Percentiles rank a stretch among this genome's conserved stretches.
These are phyloP conservation scores for Talaromyces funiculosus DNA, from an alignment of 2,329 filamentous ascomycete species.

Conservation along the genomic window DNA sequence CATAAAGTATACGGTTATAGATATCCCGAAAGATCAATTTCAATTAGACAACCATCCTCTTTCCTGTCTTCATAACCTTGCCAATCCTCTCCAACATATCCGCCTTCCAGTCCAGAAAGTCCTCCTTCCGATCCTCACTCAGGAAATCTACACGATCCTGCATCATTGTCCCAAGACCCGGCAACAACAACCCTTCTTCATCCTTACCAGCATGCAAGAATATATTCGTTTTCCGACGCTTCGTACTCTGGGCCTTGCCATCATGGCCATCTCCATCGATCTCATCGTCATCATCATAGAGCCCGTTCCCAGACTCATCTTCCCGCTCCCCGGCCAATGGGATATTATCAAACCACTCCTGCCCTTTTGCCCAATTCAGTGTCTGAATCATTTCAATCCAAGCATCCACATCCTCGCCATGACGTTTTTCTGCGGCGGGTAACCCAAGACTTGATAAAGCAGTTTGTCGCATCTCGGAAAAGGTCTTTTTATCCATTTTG, in stretches of 20 bases:
- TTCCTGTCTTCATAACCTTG: slow-evolving; percentile 22
- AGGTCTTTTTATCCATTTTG: slow-evolving; percentile 38
- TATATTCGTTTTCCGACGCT: slow-evolving; percentile 23
- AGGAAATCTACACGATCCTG: slow-evolving; percentile 44
- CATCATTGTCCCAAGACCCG: slow-evolving; percentile 48
- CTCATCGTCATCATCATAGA: slow-evolving; percentile 31
- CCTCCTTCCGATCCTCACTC: slow-evolving; percentile 38
- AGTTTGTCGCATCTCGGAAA: slow-evolving; percentile 36
- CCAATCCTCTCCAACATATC: slow-evolving; percentile 36
- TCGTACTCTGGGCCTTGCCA: slow-evolving; percentile 16
- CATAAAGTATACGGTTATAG: neutral
- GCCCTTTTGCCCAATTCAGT: slow-evolving; percentile 48
- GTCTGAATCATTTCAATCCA: slow-evolving; percentile 55
- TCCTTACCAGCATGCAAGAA: slow-evolving; percentile 13
- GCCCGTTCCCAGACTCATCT: slow-evolving; percentile 24
- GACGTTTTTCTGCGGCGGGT: slow-evolving; percentile 38
- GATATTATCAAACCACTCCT: slow-evolving; percentile 63
- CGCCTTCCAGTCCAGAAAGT: slow-evolving; percentile 42
- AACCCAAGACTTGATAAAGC: slow-evolving; percentile 33
- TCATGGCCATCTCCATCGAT: slow-evolving; percentile 22
- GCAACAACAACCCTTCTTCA: slow-evolving; percentile 35
- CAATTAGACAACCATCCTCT: neutral
- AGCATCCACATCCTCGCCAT: slow-evolving; percentile 52
- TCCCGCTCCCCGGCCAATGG: slow-evolving; percentile 33
- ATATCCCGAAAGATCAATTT: neutral